Base-by-base conservation (phyloP, 176 grass and related monocot genomes). In the Microstegium vimineum region DNA sequence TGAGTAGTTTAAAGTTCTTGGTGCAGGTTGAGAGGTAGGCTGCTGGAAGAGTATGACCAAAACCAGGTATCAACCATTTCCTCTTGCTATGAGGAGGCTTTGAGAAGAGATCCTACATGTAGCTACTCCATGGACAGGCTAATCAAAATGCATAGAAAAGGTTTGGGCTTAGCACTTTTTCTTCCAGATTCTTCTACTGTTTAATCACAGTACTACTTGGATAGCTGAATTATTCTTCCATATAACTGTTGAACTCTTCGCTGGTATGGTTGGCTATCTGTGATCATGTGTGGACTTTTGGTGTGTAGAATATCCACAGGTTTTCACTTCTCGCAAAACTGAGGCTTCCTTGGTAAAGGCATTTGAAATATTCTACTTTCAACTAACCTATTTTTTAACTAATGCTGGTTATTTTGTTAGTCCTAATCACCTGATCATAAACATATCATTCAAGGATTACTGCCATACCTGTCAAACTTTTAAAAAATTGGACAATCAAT, bases 111-210 rank as follows among this genome's bases (percentile, higher is more conserved):
- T 86, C 77, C 92, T 54, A 76, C 86, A 51, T 87, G 87, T 43
- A 91, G 65, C 62, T 69, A 82, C 77, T 87, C 87, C 16, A 71
- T 94, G 76, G 74, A 94, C 61, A 89, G 74, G 78, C 87, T 94
- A 89, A 89, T 78, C 59, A 89, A 75, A 87, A 87, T 94, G 69
- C 89, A 94, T 57, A 89, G 81, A 83, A 91, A 77, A 89, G 89
- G 92, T 94, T 71, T 76, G 70, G 7, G 11, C 36, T 78, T 8
- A 74, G 56, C 52, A 30, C 13, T 61, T 38, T 66, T 41, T 47
- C 43, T 82, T 41, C 42, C 3, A 8, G 5, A 71, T 43, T 68
- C n/a, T 69, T 80, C 47, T 75, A 38, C 76, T 79, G 16, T 73
- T 89, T 75, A 26, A 64, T 76, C 30, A 12, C 42, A 30, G 15